phyloP scores from a whole-genome alignment of 2,329 filamentous ascomycete genomes.

The Trichoderma arundinaceum region DNA sequence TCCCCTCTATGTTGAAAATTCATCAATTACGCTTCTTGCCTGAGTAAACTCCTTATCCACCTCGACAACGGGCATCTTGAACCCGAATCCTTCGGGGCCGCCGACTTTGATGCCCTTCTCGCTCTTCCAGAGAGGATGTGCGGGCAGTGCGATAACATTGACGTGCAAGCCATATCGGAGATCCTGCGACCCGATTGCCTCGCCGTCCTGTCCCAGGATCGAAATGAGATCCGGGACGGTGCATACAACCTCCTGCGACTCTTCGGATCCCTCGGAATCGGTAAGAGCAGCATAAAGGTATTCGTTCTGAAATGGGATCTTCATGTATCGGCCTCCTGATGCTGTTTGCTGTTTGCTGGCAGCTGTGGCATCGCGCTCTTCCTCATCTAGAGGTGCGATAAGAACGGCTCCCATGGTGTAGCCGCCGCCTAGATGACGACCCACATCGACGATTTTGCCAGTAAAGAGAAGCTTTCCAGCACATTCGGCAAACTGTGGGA shows the following conservation, averaged over 20 bases:
- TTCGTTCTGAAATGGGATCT: slow-evolving; percentile 52
- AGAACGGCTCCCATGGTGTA: slow-evolving; percentile 50
- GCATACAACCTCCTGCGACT: slow-evolving; percentile 42
- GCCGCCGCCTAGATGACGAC: slow-evolving; percentile 47
- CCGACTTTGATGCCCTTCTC: slow-evolving; percentile 44
- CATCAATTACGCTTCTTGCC: slow-evolving; percentile 54
- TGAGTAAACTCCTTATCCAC: slow-evolving; percentile 49
- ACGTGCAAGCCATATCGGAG: slow-evolving; percentile 58
- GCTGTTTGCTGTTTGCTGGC: slow-evolving; percentile 31
- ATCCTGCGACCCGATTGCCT: slow-evolving; percentile 57
- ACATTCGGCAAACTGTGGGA: slow-evolving; percentile 40
- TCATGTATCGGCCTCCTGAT: slow-evolving; percentile 41
- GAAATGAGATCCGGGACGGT: slow-evolving; percentile 48
- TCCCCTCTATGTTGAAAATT: slow-evolving; percentile 29
- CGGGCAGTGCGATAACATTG: slow-evolving; percentile 55
- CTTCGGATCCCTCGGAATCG: slow-evolving; percentile 42
- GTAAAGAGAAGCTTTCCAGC: slow-evolving; percentile 47
- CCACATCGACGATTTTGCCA: slow-evolving; percentile 50
- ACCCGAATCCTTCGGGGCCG: slow-evolving; percentile 44
- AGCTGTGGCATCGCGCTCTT: slow-evolving; percentile 40
- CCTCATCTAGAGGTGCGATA: slow-evolving; percentile 42
- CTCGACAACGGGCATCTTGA: slow-evolving; percentile 41
- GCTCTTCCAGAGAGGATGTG: slow-evolving; percentile 57
- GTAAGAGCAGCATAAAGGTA: slow-evolving; percentile 47
- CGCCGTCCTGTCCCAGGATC: slow-evolving; percentile 51